phyloP scores from a whole-genome alignment of 176 grass and related monocot genomes.

The Alloteropsis semialata region DNA sequence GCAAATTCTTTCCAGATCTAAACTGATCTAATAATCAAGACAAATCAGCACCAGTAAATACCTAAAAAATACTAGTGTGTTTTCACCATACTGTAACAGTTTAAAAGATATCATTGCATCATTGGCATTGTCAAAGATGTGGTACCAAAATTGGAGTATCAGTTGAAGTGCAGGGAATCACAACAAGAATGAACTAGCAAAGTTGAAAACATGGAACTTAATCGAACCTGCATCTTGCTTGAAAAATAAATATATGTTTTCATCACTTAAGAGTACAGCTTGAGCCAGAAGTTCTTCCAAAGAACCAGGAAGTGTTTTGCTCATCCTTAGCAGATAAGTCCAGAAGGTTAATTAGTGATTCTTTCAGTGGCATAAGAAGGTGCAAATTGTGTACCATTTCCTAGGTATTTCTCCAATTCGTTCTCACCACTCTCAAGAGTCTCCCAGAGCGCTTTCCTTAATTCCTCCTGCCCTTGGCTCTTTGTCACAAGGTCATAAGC shows the following conservation, averaged over 20 bases:
- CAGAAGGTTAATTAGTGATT: conserved; percentile 4
- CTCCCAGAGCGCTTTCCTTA: conserved; percentile 56
- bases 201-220: conserved; percentile 21
- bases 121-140: conserved; percentile 5
- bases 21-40: conserved; percentile 17
- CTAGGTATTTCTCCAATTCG: conserved; percentile 58
- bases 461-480: conserved; percentile 62
- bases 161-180: background rate
- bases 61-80: background rate
- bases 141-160: background rate
- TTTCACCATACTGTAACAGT: background rate
- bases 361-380: conserved; percentile 52
- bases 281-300: conserved; percentile 16
- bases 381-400: conserved; percentile 46
- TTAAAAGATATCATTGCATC: background rate
- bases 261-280: conserved; percentile 39
- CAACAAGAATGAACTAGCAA: background rate
- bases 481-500: conserved; percentile 78
- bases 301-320: background rate
- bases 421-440: conserved; percentile 56
- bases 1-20: background rate
- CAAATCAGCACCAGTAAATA: background rate
- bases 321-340: conserved; percentile 13
- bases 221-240: conserved; percentile 21
- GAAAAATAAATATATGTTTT: background rate